phyloP scores from a whole-genome alignment of 2,329 filamentous ascomycete genomes.

The Colletotrichum liaoningense region DNA sequence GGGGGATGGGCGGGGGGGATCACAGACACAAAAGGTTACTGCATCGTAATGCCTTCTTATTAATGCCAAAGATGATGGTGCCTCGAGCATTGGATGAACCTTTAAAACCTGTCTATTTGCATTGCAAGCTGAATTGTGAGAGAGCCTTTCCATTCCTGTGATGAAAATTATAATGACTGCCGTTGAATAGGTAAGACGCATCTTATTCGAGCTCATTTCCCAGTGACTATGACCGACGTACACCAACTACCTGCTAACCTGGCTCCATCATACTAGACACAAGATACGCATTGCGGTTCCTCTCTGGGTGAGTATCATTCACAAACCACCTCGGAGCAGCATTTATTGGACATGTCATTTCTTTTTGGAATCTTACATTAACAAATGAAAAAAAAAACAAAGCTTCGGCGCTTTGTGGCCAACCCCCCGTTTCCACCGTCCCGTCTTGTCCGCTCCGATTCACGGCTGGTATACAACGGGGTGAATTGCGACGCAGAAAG shows the following conservation, averaged over 20 bases:
- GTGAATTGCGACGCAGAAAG: background rate
- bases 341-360: background rate
- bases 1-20: background rate
- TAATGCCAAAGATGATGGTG: conserved; percentile 23
- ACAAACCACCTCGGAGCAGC: background rate
- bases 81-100: background rate
- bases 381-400: background rate
- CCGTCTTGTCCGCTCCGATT: background rate
- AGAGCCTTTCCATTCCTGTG: background rate
- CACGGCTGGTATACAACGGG: conserved; percentile 7
- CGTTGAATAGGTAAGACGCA: too few relatives aligned
- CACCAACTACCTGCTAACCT: too few relatives aligned
- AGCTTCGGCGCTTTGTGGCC: background rate
- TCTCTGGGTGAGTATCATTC: background rate
- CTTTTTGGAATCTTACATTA: background rate
- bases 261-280: too few relatives aligned
- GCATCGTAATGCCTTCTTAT: background rate
- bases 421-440: too few relatives aligned
- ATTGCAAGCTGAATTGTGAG: background rate
- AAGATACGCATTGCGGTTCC: too few relatives aligned
- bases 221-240: too few relatives aligned
- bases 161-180: too few relatives aligned
- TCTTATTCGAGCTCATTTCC: background rate
- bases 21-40: background rate
- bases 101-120: background rate